Conservation (phyloP, 1,284 basidiomycete species). For the Ustilago trichophora region DNA sequence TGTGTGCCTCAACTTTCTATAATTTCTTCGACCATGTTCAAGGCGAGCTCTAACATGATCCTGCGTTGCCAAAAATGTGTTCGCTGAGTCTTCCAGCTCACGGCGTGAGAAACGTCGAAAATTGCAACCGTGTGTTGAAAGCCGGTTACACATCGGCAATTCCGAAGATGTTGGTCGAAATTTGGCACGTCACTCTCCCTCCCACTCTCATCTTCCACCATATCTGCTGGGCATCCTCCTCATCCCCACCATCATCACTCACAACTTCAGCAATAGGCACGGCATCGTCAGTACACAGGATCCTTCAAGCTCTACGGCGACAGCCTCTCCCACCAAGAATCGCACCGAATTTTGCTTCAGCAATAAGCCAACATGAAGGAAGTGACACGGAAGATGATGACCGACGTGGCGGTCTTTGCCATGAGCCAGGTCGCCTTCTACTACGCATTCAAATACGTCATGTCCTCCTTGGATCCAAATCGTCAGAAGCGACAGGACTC, state of each 20-base stretch:
- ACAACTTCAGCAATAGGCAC: not conserved
- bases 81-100: slow-evolving; percentile 35
- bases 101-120: slow-evolving; percentile 5
- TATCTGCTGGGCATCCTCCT: not conserved
- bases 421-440: slow-evolving; percentile 67
- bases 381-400: slow-evolving; percentile 60
- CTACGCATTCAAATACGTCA: slow-evolving; percentile 67
- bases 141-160: slow-evolving; percentile 14
- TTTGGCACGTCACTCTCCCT: not conserved
- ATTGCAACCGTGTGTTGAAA: not conserved
- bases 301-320: not conserved
- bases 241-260: not conserved
- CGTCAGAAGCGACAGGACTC: slow-evolving; percentile 62
- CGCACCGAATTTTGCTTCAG: not conserved
- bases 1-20: too few relatives aligned
- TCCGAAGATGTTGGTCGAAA: slow-evolving; percentile 1
- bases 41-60: too few relatives aligned
- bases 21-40: too few relatives aligned
- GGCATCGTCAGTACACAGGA: not conserved
- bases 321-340: not conserved
- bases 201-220: not conserved
- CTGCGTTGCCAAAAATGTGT: too few relatives aligned
- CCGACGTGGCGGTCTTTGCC: slow-evolving; percentile 61
- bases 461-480: slow-evolving; percentile 67
- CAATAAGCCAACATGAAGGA: slow-evolving; percentile 49